A percentile compares a stretch with the other conserved stretches of the same genome.
Evolutionary conservation across 129 eudicot genomes (phyloP).

Genomic region (Dittrichia graveolens): DNA sequence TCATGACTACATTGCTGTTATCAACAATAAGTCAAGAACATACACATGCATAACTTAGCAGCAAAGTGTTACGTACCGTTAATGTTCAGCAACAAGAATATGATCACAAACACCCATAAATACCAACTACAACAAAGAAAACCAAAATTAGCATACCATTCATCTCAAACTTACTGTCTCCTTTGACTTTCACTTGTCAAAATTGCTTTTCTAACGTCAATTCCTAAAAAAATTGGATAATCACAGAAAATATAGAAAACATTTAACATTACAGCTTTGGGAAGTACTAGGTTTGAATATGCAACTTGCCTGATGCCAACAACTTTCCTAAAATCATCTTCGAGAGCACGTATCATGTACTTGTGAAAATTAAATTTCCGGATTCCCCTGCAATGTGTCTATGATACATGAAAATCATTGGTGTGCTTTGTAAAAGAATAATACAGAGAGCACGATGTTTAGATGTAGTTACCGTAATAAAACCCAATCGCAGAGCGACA

Average conservation of each 20-base stretch:
- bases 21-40: too few species aligned
- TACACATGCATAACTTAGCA: too few species aligned
- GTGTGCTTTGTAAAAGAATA: not conserved
- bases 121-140: conserved; percentile 82
- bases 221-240: too few species aligned
- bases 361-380: conserved; percentile 86
- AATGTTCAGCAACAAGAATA: conserved; percentile 84
- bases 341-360: conserved; percentile 95
- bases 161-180: too few species aligned
- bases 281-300: not conserved
- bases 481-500: conserved; percentile 73
- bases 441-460: not conserved
- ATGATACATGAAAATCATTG: conserved; percentile 20
- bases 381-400: conserved; percentile 93
- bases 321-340: conserved; percentile 87
- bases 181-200: not conserved
- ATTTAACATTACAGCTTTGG: not conserved
- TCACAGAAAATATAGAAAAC: too few species aligned
- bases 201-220: too few species aligned
- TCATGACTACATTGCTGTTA: too few species aligned
- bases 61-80: conserved; percentile 55
- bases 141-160: conserved; percentile 10
- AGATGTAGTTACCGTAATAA: conserved; percentile 59
- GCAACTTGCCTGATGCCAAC: conserved; percentile 87
- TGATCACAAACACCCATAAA: conserved; percentile 76